Conservation (phyloP, 345 rosid species). For the Euphorbia tirucalli region DNA sequence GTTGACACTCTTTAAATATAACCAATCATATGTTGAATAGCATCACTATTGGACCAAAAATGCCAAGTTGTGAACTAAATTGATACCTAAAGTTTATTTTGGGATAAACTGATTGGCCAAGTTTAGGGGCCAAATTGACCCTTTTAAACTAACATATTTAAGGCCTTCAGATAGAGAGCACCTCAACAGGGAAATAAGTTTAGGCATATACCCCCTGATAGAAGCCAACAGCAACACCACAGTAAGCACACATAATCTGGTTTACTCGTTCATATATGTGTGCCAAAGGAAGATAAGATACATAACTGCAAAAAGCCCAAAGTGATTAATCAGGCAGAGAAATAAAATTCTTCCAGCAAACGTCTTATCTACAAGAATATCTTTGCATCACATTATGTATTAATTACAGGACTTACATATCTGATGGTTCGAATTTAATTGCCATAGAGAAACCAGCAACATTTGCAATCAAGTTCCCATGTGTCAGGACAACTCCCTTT, state of each 20-base stretch:
- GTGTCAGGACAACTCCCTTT: conserved; percentile 34
- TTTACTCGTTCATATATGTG: conserved; percentile 31
- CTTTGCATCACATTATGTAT: conserved; percentile 10
- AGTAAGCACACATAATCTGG: conserved; percentile 10
- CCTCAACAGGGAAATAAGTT: background rate
- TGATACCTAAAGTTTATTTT: background rate
- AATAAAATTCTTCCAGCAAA: background rate
- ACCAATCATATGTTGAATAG: background rate
- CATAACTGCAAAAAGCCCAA: conserved; percentile 18
- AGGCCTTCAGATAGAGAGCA: background rate
- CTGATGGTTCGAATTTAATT: conserved; percentile 24
- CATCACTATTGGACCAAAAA: background rate
- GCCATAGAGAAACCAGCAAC: conserved; percentile 20
- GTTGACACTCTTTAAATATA: background rate
- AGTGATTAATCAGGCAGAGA: background rate
- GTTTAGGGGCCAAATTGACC: background rate
- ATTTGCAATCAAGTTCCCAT: conserved; percentile 27
- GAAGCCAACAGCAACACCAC: conserved; percentile 24
- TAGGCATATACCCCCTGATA: conserved; percentile 25
- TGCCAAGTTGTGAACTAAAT: background rate
- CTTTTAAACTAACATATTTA: background rate
- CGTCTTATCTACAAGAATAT: background rate
- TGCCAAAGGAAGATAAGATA: conserved; percentile 35
- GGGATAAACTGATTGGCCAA: background rate
- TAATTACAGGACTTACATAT: conserved; percentile 24